A percentile compares a stretch with the other conserved stretches of the same genome.
Conservation (phyloP, 2,329 filamentous ascomycete genomes). For the Ramularia endophylla region DNA sequence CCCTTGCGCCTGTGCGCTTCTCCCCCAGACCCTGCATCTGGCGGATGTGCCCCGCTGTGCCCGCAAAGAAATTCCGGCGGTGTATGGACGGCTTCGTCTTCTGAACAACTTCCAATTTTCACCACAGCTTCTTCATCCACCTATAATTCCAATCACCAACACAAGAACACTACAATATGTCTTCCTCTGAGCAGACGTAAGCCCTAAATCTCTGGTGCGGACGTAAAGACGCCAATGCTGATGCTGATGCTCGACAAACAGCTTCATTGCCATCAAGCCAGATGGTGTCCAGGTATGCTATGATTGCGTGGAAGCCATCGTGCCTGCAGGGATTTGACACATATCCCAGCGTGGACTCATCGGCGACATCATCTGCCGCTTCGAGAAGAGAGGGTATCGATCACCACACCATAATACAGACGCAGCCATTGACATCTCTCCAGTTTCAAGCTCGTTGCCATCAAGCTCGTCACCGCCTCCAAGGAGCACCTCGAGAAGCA, state of each 20-base stretch:
- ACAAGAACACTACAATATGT: slow-evolving; percentile 37
- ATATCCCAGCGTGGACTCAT: slow-evolving; percentile 81
- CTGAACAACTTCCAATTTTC: slow-evolving; percentile 43
- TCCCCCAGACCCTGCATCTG: too few species aligned
- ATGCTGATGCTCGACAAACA: slow-evolving; percentile 38
- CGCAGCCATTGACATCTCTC: slow-evolving; percentile 2
- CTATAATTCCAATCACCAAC: slow-evolving; percentile 21
- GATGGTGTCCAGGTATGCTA: slow-evolving; percentile 93
- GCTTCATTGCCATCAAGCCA: slow-evolving; percentile 99
- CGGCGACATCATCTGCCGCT: slow-evolving; percentile 95
- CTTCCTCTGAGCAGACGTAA: slow-evolving; percentile 78
- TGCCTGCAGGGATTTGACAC: slow-evolving; percentile 8
- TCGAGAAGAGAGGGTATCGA: slow-evolving; percentile 86
- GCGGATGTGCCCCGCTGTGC: too few species aligned
- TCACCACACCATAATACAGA: slow-evolving; percentile 4
- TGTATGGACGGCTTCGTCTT: too few species aligned
- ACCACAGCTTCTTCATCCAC: slow-evolving; percentile 24
- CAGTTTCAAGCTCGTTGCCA: slow-evolving; percentile 96
- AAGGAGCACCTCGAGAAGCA: slow-evolving; percentile 98
- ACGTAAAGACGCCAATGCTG: too few species aligned
- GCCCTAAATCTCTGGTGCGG: slow-evolving; percentile 34
- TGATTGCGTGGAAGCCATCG: background rate
- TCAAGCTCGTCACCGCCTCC: slow-evolving; percentile 87
- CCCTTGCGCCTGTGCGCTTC: too few species aligned
- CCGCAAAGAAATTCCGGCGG: too few species aligned